These are phyloP conservation scores for Pseudoperonospora humuli DNA, from an alignment of 352 stramenopile species.

Conservation along the genomic window DNA sequence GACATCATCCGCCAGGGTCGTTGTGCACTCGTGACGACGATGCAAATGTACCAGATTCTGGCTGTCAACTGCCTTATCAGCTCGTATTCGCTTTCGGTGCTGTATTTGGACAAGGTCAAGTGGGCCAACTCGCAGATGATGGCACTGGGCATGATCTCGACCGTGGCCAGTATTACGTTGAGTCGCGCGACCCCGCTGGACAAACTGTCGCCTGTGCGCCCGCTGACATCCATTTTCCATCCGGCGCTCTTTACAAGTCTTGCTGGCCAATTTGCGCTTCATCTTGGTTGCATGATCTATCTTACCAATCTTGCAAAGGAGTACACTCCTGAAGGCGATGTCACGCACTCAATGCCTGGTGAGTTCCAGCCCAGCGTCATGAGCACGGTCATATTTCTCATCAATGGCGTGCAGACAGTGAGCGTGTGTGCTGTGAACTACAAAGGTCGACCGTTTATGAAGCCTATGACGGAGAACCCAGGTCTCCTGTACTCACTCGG, in stretches of 20 bases:
- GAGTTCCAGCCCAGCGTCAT: conserved; percentile 97
- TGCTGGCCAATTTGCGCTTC: conserved; percentile 91
- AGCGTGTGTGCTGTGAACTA: conserved; percentile 99
- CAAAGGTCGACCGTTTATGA: conserved; percentile 97
- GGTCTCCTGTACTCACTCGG: conserved; percentile 90
- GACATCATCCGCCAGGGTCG: conserved; percentile 97
- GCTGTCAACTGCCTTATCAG: conserved; percentile 97
- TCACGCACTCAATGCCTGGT: conserved; percentile 66
- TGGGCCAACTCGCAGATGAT: conserved; percentile 96
- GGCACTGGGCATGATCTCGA: conserved; percentile 82
- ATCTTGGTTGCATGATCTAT: conserved; percentile 92
- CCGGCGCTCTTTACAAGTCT: conserved; percentile 91
- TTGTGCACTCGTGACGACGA: conserved; percentile 98
- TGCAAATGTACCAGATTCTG: conserved; percentile 99
- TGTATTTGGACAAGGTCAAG: conserved; percentile 98
- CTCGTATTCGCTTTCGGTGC: conserved; percentile 96
- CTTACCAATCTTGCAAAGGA: conserved; percentile 87
- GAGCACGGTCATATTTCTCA: conserved; percentile 97
- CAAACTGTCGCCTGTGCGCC: conserved; percentile 89
- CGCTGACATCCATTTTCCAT: conserved; percentile 94
- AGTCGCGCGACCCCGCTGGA: conserved; percentile 90
- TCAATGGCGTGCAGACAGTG: conserved; percentile 91
- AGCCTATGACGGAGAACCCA: conserved; percentile 95
- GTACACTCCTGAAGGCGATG: conserved; percentile 81
- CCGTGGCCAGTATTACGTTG: conserved; percentile 76